Percentiles rank a stretch among this genome's conserved stretches.
Evolutionary conservation across 495 filamentous ascomycete genomes (phyloP).

Genomic region (Aspergillus campestris): DNA sequence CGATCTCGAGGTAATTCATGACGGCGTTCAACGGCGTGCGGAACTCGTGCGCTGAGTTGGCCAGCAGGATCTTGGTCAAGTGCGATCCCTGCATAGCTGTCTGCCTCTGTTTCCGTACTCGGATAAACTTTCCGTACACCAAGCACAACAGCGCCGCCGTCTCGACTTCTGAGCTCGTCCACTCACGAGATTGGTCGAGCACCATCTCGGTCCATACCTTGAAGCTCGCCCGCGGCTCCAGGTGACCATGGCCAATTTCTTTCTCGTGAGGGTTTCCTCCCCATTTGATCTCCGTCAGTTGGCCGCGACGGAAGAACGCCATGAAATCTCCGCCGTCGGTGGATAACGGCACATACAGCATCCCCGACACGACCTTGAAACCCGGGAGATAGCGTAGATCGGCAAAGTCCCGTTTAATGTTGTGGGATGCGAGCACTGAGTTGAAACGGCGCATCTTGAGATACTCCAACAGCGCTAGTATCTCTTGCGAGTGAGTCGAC

Average conservation of each 20-base stretch:
- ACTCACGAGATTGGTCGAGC: constrained; percentile 30
- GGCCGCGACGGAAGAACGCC: constrained; percentile 79
- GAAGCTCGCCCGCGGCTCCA: constrained; percentile 31
- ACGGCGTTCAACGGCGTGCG: constrained; percentile 92
- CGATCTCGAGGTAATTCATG: constrained; percentile 94
- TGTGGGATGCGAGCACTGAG: constrained; percentile 72
- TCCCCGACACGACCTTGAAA: constrained; percentile 67
- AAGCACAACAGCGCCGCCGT: constrained; percentile 83
- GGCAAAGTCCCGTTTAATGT: constrained; percentile 71
- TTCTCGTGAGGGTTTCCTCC: constrained; percentile 92
- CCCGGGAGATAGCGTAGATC: constrained; percentile 76
- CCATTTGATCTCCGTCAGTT: constrained; percentile 77
- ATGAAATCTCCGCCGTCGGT: constrained; percentile 77
- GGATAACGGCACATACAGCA: constrained; percentile 79
- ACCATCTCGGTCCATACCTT: constrained; percentile 28
- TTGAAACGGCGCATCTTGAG: constrained; percentile 66
- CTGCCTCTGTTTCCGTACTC: constrained; percentile 92
- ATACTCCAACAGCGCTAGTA: constrained; percentile 80
- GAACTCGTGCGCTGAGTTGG: constrained; percentile 93
- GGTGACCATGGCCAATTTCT: constrained; percentile 23
- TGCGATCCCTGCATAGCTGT: constrained; percentile 74
- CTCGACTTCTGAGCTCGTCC: constrained; percentile 56
- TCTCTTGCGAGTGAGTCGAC: constrained; percentile 69
- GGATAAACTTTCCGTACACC: constrained; percentile 86
- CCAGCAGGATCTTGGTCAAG: constrained; percentile 69